phyloP scores from a whole-genome alignment of 1,139 yeast genomes.

The Debaryomycetaceae sp. region DNA sequence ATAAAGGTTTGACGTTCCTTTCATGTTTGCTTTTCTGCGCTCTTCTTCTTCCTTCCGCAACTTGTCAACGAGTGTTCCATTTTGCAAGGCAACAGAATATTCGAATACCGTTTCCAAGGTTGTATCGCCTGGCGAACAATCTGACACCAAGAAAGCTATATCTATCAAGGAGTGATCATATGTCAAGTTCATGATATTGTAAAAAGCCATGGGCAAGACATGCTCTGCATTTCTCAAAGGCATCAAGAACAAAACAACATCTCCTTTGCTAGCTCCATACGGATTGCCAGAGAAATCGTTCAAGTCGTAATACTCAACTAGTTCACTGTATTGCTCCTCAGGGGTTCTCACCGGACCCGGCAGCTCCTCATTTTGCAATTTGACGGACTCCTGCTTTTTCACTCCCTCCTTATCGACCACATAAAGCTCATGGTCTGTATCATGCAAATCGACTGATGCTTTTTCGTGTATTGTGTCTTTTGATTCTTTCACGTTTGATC shows the following conservation, averaged over 20 bases:
- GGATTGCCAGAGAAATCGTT: constrained; percentile 52
- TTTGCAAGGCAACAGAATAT: constrained; percentile 64
- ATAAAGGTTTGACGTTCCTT: constrained; percentile 61
- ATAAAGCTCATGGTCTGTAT: constrained; percentile 23
- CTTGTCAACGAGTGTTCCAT: constrained; percentile 58
- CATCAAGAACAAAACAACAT: constrained; percentile 65
- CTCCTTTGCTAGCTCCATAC: constrained; percentile 55
- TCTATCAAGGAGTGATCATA: constrained; percentile 81
- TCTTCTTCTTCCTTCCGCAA: constrained; percentile 40
- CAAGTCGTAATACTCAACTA: constrained; percentile 62
- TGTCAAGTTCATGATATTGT: constrained; percentile 78
- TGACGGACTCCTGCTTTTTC: constrained; percentile 1
- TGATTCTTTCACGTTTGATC: constrained; percentile 4
- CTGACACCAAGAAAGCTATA: constrained; percentile 81
- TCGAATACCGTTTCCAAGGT: constrained; percentile 68
- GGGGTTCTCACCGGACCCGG: constrained; percentile 5
- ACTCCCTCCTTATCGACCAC: constrained; percentile 40
- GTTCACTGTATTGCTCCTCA: constrained; percentile 22
- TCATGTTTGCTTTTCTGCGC: constrained; percentile 21
- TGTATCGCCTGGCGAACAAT: constrained; percentile 71
- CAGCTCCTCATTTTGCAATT: constrained; percentile 1
- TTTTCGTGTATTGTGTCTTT: neutral
- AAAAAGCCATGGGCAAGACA: constrained; percentile 79
- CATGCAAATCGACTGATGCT: constrained; percentile 1
- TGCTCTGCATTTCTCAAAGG: constrained; percentile 82